phyloP scores from a whole-genome alignment of 2,329 filamentous ascomycete genomes.

The Xylariaceae sp. region DNA sequence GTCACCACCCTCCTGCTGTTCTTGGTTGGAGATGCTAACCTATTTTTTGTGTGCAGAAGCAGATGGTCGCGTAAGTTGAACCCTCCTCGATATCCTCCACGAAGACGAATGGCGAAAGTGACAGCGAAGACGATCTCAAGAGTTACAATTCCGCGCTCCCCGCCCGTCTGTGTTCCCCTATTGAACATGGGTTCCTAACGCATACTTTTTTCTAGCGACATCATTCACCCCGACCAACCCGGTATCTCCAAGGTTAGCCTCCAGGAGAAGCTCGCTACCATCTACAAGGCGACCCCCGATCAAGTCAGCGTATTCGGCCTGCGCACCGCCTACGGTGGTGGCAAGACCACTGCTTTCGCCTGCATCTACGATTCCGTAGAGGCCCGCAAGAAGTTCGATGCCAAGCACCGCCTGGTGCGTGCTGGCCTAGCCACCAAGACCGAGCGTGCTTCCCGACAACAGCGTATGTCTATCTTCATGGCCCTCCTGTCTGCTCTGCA shows the following conservation, averaged over 20 bases:
- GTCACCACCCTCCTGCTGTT: conserved; percentile 4
- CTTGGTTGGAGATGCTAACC: conserved; percentile 15
- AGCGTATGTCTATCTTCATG: conserved; percentile 77
- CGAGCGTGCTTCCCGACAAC: conserved; percentile 97
- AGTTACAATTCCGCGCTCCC: neutral
- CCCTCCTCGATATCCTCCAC: conserved; percentile 1
- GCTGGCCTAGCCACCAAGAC: conserved; percentile 92
- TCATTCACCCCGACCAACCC: conserved; percentile 97
- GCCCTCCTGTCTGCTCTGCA: conserved; percentile 8
- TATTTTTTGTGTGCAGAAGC: conserved; percentile 24
- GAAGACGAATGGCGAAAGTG: neutral
- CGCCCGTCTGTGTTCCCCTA: neutral
- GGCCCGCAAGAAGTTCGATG: conserved; percentile 99
- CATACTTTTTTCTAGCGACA: conserved; percentile 72
- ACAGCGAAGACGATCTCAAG: neutral
- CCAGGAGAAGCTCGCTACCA: conserved; percentile 87
- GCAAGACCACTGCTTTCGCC: conserved; percentile 99
- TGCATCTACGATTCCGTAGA: conserved; percentile 94
- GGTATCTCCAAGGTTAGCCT: conserved; percentile 99
- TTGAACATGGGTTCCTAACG: conserved; percentile 17
- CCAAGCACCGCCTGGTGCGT: conserved; percentile 93
- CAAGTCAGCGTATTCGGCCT: conserved; percentile 98
- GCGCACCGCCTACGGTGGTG: conserved; percentile 98
- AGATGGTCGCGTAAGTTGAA: conserved; percentile 35
- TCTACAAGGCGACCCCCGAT: conserved; percentile 99